Evolutionary conservation across 2,329 filamentous ascomycete genomes (phyloP).

Genomic region (Venturia carpophila): DNA sequence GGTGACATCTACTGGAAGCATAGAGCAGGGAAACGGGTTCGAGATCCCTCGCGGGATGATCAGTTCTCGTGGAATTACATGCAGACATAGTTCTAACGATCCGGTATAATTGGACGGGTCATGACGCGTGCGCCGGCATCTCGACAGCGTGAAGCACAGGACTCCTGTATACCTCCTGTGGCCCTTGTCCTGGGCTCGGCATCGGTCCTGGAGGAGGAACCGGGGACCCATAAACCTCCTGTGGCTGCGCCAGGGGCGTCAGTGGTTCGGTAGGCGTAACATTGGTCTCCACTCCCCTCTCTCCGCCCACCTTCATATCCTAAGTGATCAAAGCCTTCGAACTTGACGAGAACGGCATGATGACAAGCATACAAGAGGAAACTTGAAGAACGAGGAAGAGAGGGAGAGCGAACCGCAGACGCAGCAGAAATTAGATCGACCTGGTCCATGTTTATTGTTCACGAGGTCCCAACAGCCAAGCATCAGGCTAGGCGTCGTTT

Average conservation of each 20-base stretch:
- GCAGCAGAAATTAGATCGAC: not conserved
- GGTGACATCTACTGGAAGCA: no score
- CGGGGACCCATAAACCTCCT: not conserved
- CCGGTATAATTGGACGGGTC: no score
- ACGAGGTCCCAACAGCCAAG: not conserved
- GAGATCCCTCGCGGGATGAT: not conserved
- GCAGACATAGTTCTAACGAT: no score
- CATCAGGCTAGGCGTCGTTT: not conserved
- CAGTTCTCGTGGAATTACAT: not conserved
- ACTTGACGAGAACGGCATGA: not conserved
- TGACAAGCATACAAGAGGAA: not conserved
- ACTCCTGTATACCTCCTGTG: slow-evolving; percentile 9
- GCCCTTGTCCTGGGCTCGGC: not conserved
- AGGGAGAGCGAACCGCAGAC: not conserved
- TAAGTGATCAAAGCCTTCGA: not conserved
- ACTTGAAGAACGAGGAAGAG: not conserved
- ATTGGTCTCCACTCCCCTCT: not conserved
- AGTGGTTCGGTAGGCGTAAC: not conserved
- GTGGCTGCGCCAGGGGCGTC: not conserved
- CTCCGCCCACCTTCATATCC: not conserved
- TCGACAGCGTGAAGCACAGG: not conserved
- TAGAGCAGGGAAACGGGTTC: no score
- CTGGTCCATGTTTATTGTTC: not conserved
- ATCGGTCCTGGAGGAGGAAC: not conserved
- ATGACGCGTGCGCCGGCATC: slow-evolving; percentile 3